Evolutionary conservation across 306 rosid genomes (phyloP), one percentile per base, ranked within the genome.

Genomic region (Dryas drummondii): DNA sequence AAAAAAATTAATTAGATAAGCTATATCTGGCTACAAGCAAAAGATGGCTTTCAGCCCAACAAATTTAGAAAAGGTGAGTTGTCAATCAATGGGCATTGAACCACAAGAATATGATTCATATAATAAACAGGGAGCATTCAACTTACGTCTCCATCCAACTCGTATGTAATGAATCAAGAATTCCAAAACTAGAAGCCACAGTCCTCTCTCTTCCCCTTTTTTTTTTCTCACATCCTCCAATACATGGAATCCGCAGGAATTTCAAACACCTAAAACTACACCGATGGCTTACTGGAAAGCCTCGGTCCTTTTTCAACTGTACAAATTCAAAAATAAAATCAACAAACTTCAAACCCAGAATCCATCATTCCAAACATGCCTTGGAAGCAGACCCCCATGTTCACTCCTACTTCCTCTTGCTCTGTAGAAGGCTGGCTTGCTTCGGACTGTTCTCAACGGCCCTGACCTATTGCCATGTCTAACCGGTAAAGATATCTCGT

Each of bases 401-500:
- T 91, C 98, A 57, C 98, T 94, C 81, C 80, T 82, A 82, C 97
- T 91, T 56, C 98, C 90, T 5, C 83, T 45, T 59, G 76, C 74
- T 82, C 86, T 87, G 70, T 86, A 74, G 19, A 90, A 76, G 44
- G 93, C 77, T n/a, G 82, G 89, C 84, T 88, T 90, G 85, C 94
- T 90, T 62, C 91, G 85, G 70, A 83, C 71, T 12, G 96, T 82
- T 85, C 81, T 89, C 74, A 94, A 73, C 41, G 98, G 98, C 40
- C 94, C 97, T 52, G 98, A 94, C 66, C 98, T 82, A 82, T 90
- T 90, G 50, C 90, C 96, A 27, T 91, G 90, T 81, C 85, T 83
- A 13, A 82, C 73, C 8, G 97, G 94, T 70, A 90, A 82, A 52
- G 88, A 87, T 48, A 78, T 71, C 60, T 82, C 96, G 54, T 88